Conservation (phyloP, 2,329 filamentous ascomycete species). For the Ramularia endophylla region DNA sequence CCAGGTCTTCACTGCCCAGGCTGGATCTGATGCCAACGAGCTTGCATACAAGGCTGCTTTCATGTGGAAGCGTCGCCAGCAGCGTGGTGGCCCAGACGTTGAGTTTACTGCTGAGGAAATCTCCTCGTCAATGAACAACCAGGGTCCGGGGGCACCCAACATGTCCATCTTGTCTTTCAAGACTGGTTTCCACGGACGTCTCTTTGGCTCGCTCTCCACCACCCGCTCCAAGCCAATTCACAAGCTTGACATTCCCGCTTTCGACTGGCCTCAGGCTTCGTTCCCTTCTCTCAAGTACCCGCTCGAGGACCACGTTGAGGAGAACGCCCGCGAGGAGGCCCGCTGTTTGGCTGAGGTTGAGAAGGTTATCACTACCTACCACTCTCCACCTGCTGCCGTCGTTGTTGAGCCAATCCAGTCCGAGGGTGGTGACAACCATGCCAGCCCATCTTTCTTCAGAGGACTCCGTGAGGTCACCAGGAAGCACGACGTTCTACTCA, state of each 20-base stretch:
- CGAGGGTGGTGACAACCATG: slow-evolving; percentile 93
- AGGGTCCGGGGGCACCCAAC: slow-evolving; percentile 68
- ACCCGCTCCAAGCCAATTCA: slow-evolving; percentile 91
- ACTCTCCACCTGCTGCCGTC: slow-evolving; percentile 72
- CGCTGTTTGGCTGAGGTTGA: slow-evolving; percentile 79
- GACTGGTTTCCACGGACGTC: slow-evolving; percentile 81
- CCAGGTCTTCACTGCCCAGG: slow-evolving; percentile 86
- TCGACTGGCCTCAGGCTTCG: slow-evolving; percentile 87
- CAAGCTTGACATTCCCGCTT: slow-evolving; percentile 90
- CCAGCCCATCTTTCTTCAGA: slow-evolving; percentile 78
- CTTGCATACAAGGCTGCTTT: slow-evolving; percentile 93
- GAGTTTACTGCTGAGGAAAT: slow-evolving; percentile 78
- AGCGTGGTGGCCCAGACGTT: slow-evolving; percentile 70
- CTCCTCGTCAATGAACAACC: slow-evolving; percentile 69
- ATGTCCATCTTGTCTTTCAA: slow-evolving; percentile 87
- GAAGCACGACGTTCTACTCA: slow-evolving; percentile 72
- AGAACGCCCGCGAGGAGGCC: slow-evolving; percentile 77
- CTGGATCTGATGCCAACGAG: slow-evolving; percentile 90
- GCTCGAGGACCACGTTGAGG: slow-evolving; percentile 68
- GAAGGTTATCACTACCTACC: slow-evolving; percentile 71
- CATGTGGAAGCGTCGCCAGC: slow-evolving; percentile 78
- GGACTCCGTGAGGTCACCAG: slow-evolving; percentile 73
- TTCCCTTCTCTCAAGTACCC: slow-evolving; percentile 86
- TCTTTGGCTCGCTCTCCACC: slow-evolving; percentile 81
- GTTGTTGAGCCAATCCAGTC: slow-evolving; percentile 89